phyloP scores from a whole-genome alignment of 2,329 filamentous ascomycete species.

The Pseudogymnoascus sp. region DNA sequence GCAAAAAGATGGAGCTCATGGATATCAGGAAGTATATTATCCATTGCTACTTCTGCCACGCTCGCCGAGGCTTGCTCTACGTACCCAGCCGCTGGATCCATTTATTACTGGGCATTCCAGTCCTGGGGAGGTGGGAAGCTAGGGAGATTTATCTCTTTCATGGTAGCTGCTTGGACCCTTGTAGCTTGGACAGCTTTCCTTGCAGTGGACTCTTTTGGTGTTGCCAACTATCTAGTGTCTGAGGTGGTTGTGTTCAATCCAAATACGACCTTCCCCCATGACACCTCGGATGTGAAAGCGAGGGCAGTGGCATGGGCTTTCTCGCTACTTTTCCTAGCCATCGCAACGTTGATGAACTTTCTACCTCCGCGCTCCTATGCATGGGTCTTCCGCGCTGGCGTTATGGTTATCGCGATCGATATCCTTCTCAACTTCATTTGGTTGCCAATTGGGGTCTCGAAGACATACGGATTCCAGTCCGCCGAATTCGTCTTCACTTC shows the following conservation, averaged over 20 bases:
- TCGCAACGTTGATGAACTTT: slow-evolving; percentile 8
- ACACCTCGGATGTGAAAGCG: slow-evolving; percentile 1
- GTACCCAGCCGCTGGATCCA: slow-evolving; percentile 26
- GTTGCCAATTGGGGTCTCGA: slow-evolving; percentile 36
- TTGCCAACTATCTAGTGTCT: slow-evolving; percentile 7
- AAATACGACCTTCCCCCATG: slow-evolving; percentile 7
- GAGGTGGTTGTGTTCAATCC: slow-evolving; percentile 8
- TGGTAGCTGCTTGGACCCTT: slow-evolving; percentile 11
- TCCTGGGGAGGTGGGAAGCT: slow-evolving; percentile 18
- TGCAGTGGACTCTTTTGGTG: neutral
- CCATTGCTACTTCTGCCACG: slow-evolving; percentile 24
- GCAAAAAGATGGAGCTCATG: slow-evolving; percentile 11
- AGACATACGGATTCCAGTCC: slow-evolving; percentile 36
- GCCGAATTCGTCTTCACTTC: slow-evolving; percentile 37
- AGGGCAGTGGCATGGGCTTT: slow-evolving; percentile 10
- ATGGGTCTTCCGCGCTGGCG: slow-evolving; percentile 9
- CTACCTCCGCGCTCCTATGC: slow-evolving; percentile 5
- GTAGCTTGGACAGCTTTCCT: slow-evolving; percentile 12
- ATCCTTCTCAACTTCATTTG: slow-evolving; percentile 39
- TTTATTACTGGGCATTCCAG: slow-evolving; percentile 27
- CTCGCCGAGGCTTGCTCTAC: slow-evolving; percentile 27
- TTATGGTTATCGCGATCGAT: slow-evolving; percentile 30
- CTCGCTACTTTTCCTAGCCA: slow-evolving; percentile 8
- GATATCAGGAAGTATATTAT: slow-evolving; percentile 10
- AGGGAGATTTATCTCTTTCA: slow-evolving; percentile 10